Evolutionary conservation across 371 early-diverging fungal species (phyloP).

Genomic region (Mucor velutinosus): DNA sequence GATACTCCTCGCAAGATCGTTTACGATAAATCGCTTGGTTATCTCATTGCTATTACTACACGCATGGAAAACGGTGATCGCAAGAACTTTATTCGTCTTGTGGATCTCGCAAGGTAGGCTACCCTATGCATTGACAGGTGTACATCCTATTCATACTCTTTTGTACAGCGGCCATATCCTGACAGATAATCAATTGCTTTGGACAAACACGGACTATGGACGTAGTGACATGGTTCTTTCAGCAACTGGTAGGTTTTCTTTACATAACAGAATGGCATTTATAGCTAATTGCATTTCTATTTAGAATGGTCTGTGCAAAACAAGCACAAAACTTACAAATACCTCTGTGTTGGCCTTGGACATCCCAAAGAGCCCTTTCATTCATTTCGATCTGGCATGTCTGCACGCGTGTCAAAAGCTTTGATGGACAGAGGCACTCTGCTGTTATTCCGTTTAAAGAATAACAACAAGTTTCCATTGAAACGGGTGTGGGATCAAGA

Average conservation of each 20-base stretch:
- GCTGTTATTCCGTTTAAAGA: conserved; percentile 40
- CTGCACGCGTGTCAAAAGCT: conserved; percentile 14
- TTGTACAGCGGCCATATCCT: conserved; percentile 20
- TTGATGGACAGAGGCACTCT: conserved; percentile 34
- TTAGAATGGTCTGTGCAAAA: conserved; percentile 41
- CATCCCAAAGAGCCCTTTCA: conserved; percentile 23
- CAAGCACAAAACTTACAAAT: conserved; percentile 31
- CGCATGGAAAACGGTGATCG: conserved; percentile 4
- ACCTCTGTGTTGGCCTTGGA: conserved; percentile 44
- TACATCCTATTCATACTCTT: not conserved
- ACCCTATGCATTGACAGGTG: no score
- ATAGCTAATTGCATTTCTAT: not conserved
- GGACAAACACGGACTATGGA: conserved; percentile 11
- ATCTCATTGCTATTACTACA: conserved; percentile 18
- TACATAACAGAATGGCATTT: not conserved
- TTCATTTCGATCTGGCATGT: conserved; percentile 14
- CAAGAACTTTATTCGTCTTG: conserved; percentile 17
- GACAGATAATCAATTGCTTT: conserved; percentile 12
- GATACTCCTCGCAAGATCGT: conserved; percentile 32
- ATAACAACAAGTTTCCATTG: conserved; percentile 16
- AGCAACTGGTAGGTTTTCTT: conserved; percentile 19
- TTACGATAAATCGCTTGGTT: conserved; percentile 17
- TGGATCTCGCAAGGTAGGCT: conserved; percentile 21
- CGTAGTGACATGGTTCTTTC: conserved; percentile 27
- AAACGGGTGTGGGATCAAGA: conserved; percentile 38